A percentile compares a stretch with the other conserved stretches of the same genome.
Evolutionary conservation across 768 basidiomycete species (phyloP).

Genomic region (Suillus tomentosus): DNA sequence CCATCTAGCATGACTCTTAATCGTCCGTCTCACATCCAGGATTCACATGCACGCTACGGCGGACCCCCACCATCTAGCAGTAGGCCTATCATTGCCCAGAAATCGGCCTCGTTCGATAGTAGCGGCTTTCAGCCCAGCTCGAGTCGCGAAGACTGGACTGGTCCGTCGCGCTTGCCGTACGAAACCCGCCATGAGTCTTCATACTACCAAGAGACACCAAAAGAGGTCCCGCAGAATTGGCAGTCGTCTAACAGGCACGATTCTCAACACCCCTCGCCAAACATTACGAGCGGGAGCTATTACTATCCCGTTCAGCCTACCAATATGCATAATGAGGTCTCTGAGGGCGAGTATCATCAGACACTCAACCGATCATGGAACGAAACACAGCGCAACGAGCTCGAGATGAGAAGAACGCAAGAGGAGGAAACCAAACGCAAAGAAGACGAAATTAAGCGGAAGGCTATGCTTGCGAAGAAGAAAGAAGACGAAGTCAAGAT

Average conservation of each 20-base stretch:
- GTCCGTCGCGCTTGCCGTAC: slow-evolving; percentile 23
- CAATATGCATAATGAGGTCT: slow-evolving; percentile 29
- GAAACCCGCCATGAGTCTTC: slow-evolving; percentile 28
- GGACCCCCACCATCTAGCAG: slow-evolving; percentile 28
- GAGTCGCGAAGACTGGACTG: slow-evolving; percentile 24
- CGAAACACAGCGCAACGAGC: slow-evolving; percentile 21
- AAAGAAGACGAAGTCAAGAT: slow-evolving; percentile 26
- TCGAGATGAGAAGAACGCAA: slow-evolving; percentile 26
- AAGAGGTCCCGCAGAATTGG: slow-evolving; percentile 31
- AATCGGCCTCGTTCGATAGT: slow-evolving; percentile 22
- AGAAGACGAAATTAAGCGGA: slow-evolving; percentile 27
- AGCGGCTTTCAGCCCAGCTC: slow-evolving; percentile 26
- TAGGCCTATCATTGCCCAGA: slow-evolving; percentile 31
- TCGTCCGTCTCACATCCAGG: background rate
- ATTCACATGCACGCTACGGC: background rate
- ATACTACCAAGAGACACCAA: slow-evolving; percentile 29
- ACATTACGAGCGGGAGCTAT: background rate
- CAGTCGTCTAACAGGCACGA: slow-evolving; percentile 26
- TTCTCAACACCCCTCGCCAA: slow-evolving; percentile 21
- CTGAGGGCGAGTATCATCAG: slow-evolving; percentile 32
- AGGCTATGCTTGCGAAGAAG: slow-evolving; percentile 28
- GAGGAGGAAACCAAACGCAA: slow-evolving; percentile 24
- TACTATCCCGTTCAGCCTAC: slow-evolving; percentile 22
- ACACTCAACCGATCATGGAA: slow-evolving; percentile 22
- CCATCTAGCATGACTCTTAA: background rate